phyloP scores from a whole-genome alignment of 2,329 filamentous ascomycete species.

The Botrytis fabae region DNA sequence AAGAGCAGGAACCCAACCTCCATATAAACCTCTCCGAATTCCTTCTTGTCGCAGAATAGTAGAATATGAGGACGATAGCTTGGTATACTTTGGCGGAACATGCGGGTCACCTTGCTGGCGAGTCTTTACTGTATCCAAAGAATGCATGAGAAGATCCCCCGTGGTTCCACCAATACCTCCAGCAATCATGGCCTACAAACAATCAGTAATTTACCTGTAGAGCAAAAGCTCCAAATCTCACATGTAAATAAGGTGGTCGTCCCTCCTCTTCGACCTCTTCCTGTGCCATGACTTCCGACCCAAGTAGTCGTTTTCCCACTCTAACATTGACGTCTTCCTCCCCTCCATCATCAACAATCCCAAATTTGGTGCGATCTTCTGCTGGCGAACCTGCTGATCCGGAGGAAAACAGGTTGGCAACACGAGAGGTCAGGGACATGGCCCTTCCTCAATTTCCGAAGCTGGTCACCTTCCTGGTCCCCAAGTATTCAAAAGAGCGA shows the following conservation, averaged over 20 bases:
- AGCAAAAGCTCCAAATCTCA: conserved; percentile 41
- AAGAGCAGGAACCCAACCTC: conserved; percentile 89
- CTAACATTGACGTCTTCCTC: conserved; percentile 39
- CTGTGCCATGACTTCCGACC: conserved; percentile 37
- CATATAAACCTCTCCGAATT: conserved; percentile 80
- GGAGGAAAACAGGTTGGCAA: conserved; percentile 53
- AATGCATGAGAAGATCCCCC: conserved; percentile 98
- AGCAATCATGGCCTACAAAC: conserved; percentile 81
- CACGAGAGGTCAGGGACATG: conserved; percentile 59
- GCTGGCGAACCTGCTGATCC: conserved; percentile 33
- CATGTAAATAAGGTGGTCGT: conserved; percentile 64
- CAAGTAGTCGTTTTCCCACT: conserved; percentile 32
- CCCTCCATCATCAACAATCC: conserved; percentile 43
- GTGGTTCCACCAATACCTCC: conserved; percentile 90
- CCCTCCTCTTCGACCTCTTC: conserved; percentile 50
- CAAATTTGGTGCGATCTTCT: conserved; percentile 36
- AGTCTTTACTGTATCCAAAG: conserved; percentile 96
- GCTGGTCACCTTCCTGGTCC: conserved; percentile 12
- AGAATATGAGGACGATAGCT: conserved; percentile 84
- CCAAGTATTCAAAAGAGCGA: background rate
- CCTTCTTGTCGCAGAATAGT: conserved; percentile 95
- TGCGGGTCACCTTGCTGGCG: conserved; percentile 95
- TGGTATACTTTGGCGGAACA: conserved; percentile 88
- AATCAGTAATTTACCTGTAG: conserved; percentile 29
- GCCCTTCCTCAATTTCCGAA: conserved; percentile 42